These are phyloP conservation scores for Aegilops tauschii DNA, from an alignment of 176 grass and related monocot genomes.

Conservation along the genomic window DNA sequence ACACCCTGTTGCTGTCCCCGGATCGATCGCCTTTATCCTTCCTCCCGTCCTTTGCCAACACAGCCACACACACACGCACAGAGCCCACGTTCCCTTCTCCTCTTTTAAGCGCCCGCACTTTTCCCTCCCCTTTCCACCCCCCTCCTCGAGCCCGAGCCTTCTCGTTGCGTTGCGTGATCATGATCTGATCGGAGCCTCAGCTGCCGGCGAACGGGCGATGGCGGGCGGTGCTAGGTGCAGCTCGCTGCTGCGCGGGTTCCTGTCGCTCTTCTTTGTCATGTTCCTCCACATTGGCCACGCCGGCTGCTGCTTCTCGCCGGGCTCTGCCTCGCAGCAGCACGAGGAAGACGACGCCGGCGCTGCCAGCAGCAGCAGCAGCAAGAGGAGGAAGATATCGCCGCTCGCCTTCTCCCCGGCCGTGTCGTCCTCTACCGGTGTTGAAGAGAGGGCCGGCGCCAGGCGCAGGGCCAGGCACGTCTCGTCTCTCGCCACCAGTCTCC, in stretches of 20 bases:
- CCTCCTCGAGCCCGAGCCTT: not conserved
- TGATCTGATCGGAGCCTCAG: conserved; percentile 23
- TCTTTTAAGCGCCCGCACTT: conserved; percentile 24
- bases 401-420: conserved; percentile 28
- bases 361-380: conserved; percentile 17
- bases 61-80: not conserved
- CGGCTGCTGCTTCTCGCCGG: conserved; percentile 54
- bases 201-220: not conserved
- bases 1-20: conserved; percentile 22
- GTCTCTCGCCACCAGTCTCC: conserved; percentile 35
- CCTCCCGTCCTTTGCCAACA: conserved; percentile 18
- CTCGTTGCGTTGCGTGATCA: not conserved
- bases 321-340: not conserved
- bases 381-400: conserved; percentile 80
- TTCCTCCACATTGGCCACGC: conserved; percentile 55
- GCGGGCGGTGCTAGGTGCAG: conserved; percentile 2
- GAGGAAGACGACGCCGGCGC: conserved; percentile 24
- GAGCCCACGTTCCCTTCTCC: conserved; percentile 15
- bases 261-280: conserved; percentile 62
- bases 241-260: conserved; percentile 38
- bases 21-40: conserved; percentile 34
- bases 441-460: not conserved
- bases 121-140: conserved; percentile 31
- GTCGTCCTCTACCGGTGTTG: conserved; percentile 6
- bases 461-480: conserved; percentile 24